These are phyloP conservation scores for Mrakia frigida DNA, from an alignment of 768 basidiomycete genomes.

Conservation along the genomic window DNA sequence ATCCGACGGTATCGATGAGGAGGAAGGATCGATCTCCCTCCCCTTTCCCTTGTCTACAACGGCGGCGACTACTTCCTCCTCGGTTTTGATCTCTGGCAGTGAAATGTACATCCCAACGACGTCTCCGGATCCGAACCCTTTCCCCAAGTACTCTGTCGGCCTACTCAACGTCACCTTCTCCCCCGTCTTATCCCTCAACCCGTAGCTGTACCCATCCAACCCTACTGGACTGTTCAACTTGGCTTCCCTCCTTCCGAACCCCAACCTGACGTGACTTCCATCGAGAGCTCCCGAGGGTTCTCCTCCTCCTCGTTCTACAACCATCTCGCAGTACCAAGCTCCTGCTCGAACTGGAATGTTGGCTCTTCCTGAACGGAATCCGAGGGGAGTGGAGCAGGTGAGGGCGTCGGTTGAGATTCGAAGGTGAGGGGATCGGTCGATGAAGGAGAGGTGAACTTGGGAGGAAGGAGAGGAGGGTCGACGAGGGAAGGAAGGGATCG, in stretches of 20 bases:
- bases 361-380: conserved; percentile 81
- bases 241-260: conserved; percentile 87
- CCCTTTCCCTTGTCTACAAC: conserved; percentile 9
- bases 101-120: conserved; percentile 90
- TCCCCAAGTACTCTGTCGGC: conserved; percentile 65
- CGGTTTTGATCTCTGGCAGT: conserved; percentile 52
- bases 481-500: conserved; percentile 20
- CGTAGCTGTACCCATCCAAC: conserved; percentile 89
- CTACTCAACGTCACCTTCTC: conserved; percentile 83
- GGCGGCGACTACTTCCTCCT: neutral
- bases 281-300: conserved; percentile 54
- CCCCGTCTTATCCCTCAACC: conserved; percentile 81
- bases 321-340: conserved; percentile 89
- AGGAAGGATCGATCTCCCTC: neutral
- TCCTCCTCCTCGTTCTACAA: conserved; percentile 52
- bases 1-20: neutral
- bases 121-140: conserved; percentile 64
- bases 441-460: conserved; percentile 20
- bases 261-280: conserved; percentile 79
- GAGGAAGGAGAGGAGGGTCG: neutral
- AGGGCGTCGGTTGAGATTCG: conserved; percentile 73
- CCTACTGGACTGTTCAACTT: conserved; percentile 90
- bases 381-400: conserved; percentile 71
- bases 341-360: conserved; percentile 87
- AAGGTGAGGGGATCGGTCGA: conserved; percentile 72